A percentile compares a stretch with the other conserved stretches of the same genome.
phyloP scores from a whole-genome alignment of 73 alveolate genomes.

The Paramecium tetraurelia region DNA sequence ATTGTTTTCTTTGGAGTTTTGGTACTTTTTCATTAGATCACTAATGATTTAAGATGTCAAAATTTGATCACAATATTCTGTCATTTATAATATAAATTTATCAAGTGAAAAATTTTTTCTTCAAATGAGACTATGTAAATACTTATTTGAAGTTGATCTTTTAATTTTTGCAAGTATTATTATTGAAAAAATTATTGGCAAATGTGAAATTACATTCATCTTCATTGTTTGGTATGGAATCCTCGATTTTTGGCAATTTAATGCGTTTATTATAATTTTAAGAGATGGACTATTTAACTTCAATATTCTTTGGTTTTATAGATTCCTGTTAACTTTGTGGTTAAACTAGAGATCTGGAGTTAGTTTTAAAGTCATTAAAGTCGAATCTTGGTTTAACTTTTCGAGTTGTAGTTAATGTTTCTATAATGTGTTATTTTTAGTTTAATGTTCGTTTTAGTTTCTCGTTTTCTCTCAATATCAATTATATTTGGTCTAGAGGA shows the following conservation, averaged over 20 bases:
- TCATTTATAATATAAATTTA: neutral
- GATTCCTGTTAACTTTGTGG: neutral
- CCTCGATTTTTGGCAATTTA: neutral
- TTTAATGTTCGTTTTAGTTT: neutral
- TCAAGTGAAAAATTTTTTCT: slow-evolving; percentile 10
- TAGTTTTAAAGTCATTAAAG: neutral
- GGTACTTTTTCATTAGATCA: neutral
- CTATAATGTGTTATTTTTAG: neutral
- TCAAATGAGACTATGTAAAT: neutral
- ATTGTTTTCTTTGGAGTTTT: neutral
- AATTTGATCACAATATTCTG: neutral
- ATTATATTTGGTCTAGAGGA: neutral
- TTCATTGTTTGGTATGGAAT: neutral
- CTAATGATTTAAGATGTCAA: neutral
- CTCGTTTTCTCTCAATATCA: neutral
- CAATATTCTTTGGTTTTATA: neutral
- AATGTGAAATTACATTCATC: neutral
- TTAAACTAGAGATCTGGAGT: neutral
- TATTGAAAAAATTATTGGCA: neutral
- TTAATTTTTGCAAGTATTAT: neutral
- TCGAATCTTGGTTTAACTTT: neutral
- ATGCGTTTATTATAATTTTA: neutral
- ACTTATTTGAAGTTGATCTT: neutral
- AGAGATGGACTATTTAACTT: neutral
- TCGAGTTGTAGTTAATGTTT: neutral